Evolutionary conservation across 1,139 yeast species (phyloP), one percentile per base, ranked within the genome.

Genomic region (Pichia inconspicua): DNA sequence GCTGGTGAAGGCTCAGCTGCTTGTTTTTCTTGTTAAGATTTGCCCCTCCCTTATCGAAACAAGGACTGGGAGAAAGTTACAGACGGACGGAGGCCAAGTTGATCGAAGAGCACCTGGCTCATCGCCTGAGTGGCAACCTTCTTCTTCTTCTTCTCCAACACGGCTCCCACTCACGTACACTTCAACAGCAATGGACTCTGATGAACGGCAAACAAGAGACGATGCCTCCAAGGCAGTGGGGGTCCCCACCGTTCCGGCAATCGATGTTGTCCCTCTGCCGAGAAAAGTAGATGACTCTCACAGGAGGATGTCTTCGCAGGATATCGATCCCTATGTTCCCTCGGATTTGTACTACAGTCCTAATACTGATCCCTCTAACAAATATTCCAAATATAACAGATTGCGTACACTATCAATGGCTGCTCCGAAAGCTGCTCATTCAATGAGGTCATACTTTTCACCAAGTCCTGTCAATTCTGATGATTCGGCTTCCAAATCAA

Each of bases 261-360:
- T 30, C 12, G 34, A 12, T 12, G 34, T 30, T 30, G 34, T 14
- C n/a, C 34, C 34, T 30, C 6, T 30, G n/a, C 34, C 34, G 34
- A 30, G 7, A 30, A 30, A 30, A 12, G 34, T 14, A 11, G 22
- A 35, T 8, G n/a, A 35, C 14, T 30, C 22, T 27, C 44, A 42
- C n/a, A 25, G 50, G 30, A 45, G 51, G n/a, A 43, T 31, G 10
- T 46, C 49, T 4, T 46, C 49, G 12, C 35, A 35, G 14, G 48
- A 48, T 7, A 25, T 44, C 5, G 47, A 51, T 25, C 94, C 94
- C 0, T 82, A 72, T 55, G 83, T 83, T 17, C 67, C 70, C 15
- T 77, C 94, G 0, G 92, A 84, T 49, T 71, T 74, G 31, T 86
- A 86, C 61, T 85, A 85, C 62, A 87, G 89, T 4, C 80, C 84